Conservation (phyloP, 345 rosid species). For the Salix viminalis region DNA sequence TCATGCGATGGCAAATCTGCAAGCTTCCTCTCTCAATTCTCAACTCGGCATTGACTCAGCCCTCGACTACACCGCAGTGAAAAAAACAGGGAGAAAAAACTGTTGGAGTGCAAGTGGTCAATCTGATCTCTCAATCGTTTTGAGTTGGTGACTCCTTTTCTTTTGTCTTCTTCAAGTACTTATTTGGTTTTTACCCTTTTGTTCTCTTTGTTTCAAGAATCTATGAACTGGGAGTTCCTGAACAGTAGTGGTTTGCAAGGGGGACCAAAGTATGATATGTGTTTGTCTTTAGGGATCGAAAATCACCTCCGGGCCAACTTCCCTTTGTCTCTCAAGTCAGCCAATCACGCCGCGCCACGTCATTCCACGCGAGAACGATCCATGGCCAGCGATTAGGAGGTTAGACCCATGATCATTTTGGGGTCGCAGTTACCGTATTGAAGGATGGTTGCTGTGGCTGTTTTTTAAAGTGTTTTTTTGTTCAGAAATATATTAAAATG, state of each 20-base stretch:
- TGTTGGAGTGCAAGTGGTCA: no score
- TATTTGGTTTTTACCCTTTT: background rate
- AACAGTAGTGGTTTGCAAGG: background rate
- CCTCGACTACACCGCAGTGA: background rate
- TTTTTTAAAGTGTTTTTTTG: no score
- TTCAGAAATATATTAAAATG: no score
- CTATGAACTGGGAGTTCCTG: background rate
- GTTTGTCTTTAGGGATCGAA: constrained; percentile 4
- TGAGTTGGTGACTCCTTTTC: background rate
- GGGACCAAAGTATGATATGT: background rate
- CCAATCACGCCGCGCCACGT: constrained; percentile 33
- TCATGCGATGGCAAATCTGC: background rate
- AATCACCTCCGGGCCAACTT: constrained; percentile 16
- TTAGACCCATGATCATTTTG: background rate
- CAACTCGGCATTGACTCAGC: background rate
- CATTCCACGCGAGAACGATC: constrained; percentile 3
- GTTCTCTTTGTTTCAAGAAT: background rate
- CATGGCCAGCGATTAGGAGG: no score
- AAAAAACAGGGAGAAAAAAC: background rate
- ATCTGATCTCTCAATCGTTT: no score
- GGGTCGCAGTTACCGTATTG: background rate
- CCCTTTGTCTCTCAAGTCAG: constrained; percentile 12
- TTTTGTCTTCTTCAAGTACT: background rate
- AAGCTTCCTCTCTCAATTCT: background rate
- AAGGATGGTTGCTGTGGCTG: no score